phyloP scores from a whole-genome alignment of 2,329 filamentous ascomycete genomes.

The Camillea tinctor region DNA sequence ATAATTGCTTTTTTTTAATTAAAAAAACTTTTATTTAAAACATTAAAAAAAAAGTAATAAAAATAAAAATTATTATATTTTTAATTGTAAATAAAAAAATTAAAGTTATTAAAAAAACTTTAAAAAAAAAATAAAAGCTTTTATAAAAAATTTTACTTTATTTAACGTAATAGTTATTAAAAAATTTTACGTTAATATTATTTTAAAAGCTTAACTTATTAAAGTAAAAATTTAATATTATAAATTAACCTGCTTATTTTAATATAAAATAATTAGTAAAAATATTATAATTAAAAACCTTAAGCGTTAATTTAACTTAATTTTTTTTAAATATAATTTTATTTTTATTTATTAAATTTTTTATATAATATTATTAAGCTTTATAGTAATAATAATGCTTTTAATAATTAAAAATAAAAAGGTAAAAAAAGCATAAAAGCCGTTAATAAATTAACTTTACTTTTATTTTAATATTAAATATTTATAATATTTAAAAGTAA shows the following conservation, averaged over 20 bases:
- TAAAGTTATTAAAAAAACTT: too few species aligned
- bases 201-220: background rate
- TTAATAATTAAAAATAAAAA: background rate
- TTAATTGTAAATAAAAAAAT: background rate
- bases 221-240: slow-evolving; percentile 1
- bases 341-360: background rate
- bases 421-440: background rate
- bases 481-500: background rate
- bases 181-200: background rate
- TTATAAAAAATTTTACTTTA: background rate
- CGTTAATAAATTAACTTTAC: background rate
- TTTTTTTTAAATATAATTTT: background rate
- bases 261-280: background rate
- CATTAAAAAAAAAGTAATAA: too few species aligned
- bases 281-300: background rate
- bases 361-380: background rate
- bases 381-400: background rate
- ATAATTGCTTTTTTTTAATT: too few species aligned
- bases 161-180: background rate
- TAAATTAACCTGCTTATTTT: background rate
- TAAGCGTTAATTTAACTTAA: background rate
- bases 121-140: background rate
- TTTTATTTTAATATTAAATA: background rate
- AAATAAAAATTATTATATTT: too few species aligned
- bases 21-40: too few species aligned